phyloP scores from a whole-genome alignment of 148 eudicot genomes.

The Rhododendron kiyosumense region DNA sequence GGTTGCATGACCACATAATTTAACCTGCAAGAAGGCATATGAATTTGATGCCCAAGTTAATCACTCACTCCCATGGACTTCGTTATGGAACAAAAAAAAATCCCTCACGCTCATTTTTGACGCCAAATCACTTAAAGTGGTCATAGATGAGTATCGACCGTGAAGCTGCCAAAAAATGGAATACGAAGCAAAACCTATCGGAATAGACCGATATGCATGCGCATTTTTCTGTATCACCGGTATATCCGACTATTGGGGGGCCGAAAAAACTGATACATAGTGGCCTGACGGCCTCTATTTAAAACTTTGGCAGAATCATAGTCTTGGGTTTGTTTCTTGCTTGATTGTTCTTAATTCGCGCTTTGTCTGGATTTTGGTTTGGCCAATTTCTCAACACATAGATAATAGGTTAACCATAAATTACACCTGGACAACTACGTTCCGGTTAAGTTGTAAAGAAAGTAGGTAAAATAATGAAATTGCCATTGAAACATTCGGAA shows the following conservation, averaged over 20 bases:
- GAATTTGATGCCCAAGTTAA: background rate
- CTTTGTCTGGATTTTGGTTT: too few species aligned
- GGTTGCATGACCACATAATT: slow-evolving; percentile 90
- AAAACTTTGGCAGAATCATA: background rate
- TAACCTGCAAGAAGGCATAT: slow-evolving; percentile 40
- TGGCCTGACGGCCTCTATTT: background rate
- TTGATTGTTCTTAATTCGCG: too few species aligned
- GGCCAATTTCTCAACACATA: too few species aligned
- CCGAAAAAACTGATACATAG: background rate
- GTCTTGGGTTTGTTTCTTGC: too few species aligned
- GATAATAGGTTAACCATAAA: too few species aligned
- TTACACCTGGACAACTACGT: too few species aligned
- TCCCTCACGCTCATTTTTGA: background rate
- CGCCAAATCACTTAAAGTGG: background rate
- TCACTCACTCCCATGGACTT: background rate
- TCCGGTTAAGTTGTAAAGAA: too few species aligned
- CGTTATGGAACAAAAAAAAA: background rate
- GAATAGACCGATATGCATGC: background rate
- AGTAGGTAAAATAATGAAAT: too few species aligned
- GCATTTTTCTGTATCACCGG: background rate
- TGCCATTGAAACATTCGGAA: background rate
- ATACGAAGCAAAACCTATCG: background rate
- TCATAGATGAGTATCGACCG: background rate
- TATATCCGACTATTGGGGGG: too few species aligned
- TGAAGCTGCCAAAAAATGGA: background rate